Conservation (phyloP, 345 rosid genomes). For the Eucalyptus pauciflora region DNA sequence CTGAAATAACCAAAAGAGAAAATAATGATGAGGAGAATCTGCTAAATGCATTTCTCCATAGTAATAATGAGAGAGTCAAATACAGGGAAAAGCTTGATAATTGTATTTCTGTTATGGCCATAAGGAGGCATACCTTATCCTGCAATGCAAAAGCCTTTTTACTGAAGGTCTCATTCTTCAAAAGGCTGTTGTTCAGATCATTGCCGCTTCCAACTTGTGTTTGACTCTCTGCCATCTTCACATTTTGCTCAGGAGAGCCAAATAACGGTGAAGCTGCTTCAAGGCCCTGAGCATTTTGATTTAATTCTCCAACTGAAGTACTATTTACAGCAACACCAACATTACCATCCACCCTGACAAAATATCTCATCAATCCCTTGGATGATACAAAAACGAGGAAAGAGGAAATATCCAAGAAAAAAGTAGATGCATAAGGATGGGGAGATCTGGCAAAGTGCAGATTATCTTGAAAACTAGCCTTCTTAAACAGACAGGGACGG, state of each 20-base stretch:
- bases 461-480: background rate
- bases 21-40: background rate
- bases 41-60: background rate
- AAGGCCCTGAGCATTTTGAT: conserved; percentile 7
- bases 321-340: conserved; percentile 17
- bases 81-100: background rate
- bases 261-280: conserved; percentile 9
- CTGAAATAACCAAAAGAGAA: background rate
- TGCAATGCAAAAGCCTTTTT: conserved; percentile 82
- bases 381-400: background rate
- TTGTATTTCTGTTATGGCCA: background rate
- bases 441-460: background rate
- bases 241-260: conserved; percentile 25
- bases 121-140: conserved; percentile 58
- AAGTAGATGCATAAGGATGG: background rate
- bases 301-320: conserved; percentile 17
- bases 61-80: background rate
- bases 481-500: background rate
- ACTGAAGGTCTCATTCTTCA: conserved; percentile 66
- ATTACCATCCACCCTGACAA: conserved; percentile 28
- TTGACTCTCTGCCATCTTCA: conserved; percentile 20
- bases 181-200: conserved; percentile 17
- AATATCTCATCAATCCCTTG: background rate
- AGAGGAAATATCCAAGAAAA: background rate
- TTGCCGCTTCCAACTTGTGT: conserved; percentile 31